phyloP scores from a whole-genome alignment of 495 filamentous ascomycete species.

The Hypoxylon subgilvum region DNA sequence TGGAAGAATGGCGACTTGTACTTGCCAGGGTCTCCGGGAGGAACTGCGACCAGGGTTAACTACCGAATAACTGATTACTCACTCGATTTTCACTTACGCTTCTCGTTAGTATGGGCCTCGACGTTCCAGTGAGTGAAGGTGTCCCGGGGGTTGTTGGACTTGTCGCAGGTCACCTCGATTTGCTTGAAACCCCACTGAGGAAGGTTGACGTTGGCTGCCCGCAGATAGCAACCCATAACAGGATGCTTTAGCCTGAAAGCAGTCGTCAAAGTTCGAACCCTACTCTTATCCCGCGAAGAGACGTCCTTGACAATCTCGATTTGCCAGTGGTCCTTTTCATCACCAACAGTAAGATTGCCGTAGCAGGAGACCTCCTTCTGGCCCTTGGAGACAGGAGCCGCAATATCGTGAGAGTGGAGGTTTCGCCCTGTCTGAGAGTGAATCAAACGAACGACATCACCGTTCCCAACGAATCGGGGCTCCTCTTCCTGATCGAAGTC shows the following conservation, averaged over 20 bases:
- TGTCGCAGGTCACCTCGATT: conserved; percentile 94
- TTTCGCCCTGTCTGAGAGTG: conserved; percentile 96
- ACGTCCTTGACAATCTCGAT: conserved; percentile 91
- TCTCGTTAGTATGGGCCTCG: conserved; percentile 92
- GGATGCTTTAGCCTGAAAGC: conserved; percentile 88
- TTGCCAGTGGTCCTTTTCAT: conserved; percentile 98
- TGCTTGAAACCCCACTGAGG: conserved; percentile 99
- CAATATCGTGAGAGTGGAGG: conserved; percentile 87
- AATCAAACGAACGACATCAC: conserved; percentile 82
- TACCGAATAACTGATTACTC: not conserved
- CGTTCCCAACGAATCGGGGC: conserved; percentile 75
- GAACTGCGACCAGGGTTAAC: conserved; percentile 66
- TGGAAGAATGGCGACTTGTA: conserved; percentile 96
- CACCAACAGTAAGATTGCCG: conserved; percentile 94
- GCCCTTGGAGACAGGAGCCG: conserved; percentile 86
- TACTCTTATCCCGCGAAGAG: conserved; percentile 81
- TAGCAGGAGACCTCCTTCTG: conserved; percentile 94
- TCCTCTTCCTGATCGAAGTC: conserved; percentile 75
- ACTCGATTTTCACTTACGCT: conserved; percentile 67
- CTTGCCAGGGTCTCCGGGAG: conserved; percentile 84
- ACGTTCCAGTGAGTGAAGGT: conserved; percentile 99
- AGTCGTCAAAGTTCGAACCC: conserved; percentile 89
- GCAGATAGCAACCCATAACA: conserved; percentile 86
- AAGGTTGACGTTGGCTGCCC: conserved; percentile 94
- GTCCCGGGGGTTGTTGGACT: conserved; percentile 90